A percentile compares a stretch with the other conserved stretches of the same genome.
phyloP scores from a whole-genome alignment of 306 rosid species.

The Chamaecrista fasciculata region DNA sequence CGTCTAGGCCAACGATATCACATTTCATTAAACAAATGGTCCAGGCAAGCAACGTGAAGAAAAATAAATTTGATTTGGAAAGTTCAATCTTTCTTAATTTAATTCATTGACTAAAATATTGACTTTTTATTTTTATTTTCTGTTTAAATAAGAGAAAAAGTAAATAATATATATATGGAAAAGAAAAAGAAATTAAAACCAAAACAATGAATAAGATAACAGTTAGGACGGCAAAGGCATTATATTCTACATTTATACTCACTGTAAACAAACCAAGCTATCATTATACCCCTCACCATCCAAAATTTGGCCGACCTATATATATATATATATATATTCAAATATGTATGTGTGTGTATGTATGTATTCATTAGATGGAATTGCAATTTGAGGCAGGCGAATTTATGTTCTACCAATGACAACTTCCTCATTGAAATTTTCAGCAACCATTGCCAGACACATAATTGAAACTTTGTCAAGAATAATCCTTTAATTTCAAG shows the following conservation, averaged over 20 bases:
- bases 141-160: no score
- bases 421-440: conserved; percentile 56
- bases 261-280: conserved; percentile 5
- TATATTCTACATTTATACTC: background rate
- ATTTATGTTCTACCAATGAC: conserved; percentile 28
- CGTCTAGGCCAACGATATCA: background rate
- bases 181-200: no score
- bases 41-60: background rate
- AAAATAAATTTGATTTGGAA: conserved; percentile 25
- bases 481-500: background rate
- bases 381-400: conserved; percentile 8
- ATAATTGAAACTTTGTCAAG: background rate
- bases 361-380: conserved; percentile 18
- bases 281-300: conserved; percentile 22
- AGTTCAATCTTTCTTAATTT: no score
- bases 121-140: no score
- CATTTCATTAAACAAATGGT: background rate
- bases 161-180: no score
- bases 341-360: background rate
- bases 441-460: conserved; percentile 32
- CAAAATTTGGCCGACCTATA: conserved; percentile 19
- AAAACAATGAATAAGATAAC: no score
- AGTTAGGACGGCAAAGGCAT: conserved; percentile 38
- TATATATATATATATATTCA: background rate
- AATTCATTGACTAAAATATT: no score